A percentile compares a stretch with the other conserved stretches of the same genome.
These are phyloP conservation scores for Capsicum rhomboideum DNA, from an alignment of 257 asterid genomes.

Conservation along the genomic window DNA sequence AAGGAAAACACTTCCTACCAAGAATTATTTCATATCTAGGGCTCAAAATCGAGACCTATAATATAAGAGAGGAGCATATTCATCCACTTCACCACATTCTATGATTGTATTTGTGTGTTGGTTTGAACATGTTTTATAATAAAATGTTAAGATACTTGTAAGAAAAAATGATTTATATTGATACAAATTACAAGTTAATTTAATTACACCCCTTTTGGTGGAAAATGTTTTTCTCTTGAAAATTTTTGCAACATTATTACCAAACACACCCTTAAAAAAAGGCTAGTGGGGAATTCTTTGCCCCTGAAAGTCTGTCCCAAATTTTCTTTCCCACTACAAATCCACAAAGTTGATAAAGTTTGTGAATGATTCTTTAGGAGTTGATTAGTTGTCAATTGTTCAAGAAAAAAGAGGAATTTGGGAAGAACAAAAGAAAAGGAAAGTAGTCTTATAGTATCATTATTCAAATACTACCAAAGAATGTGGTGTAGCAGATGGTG, in stretches of 20 bases:
- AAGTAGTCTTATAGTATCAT: neutral
- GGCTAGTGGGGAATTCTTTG: neutral
- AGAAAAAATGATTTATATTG: neutral
- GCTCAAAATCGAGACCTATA: too few species aligned
- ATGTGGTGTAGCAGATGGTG: too few species aligned
- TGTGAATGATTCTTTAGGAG: neutral
- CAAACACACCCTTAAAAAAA: neutral
- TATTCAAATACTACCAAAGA: too few species aligned
- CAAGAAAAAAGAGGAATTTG: neutral
- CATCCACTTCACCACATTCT: too few species aligned
- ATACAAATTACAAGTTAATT: neutral
- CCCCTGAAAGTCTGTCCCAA: neutral
- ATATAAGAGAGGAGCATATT: too few species aligned
- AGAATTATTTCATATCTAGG: too few species aligned
- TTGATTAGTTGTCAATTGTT: neutral
- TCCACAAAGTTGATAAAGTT: neutral
- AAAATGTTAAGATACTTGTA: neutral
- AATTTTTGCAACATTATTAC: neutral
- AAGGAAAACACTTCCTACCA: too few species aligned
- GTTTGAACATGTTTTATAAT: too few species aligned
- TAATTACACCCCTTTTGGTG: neutral
- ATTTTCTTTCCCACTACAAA: neutral
- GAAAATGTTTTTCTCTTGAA: neutral
- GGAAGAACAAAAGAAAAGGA: neutral
- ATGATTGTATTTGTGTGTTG: too few species aligned